Evolutionary conservation across 2,329 filamentous ascomycete genomes (phyloP).

Genomic region (Fusarium avenaceum): DNA sequence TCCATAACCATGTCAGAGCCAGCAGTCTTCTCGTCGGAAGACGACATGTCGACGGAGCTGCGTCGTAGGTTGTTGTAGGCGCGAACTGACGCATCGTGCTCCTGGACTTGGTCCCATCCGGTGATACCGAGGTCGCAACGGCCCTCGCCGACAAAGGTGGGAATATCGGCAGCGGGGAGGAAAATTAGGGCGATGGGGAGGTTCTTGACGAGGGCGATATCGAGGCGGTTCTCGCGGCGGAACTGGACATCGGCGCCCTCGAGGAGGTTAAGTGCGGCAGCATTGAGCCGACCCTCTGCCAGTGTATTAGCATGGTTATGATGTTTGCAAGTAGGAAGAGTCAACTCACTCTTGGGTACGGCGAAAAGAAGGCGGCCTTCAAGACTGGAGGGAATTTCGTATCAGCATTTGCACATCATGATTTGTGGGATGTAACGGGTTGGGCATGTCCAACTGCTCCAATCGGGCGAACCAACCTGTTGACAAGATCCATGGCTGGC

Average conservation of each 20-base stretch:
- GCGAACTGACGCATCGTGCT: slow-evolving; percentile 80
- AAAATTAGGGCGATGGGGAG: slow-evolving; percentile 95
- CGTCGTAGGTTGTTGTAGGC: slow-evolving; percentile 62
- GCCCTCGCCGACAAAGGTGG: slow-evolving; percentile 96
- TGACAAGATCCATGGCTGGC: slow-evolving; percentile 65
- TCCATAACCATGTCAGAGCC: slow-evolving; percentile 90
- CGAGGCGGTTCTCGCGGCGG: slow-evolving; percentile 91
- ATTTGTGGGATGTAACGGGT: slow-evolving; percentile 6
- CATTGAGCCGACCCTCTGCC: slow-evolving; percentile 90
- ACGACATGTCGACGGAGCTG: slow-evolving; percentile 55
- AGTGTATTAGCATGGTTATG: slow-evolving; percentile 23
- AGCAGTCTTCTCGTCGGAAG: slow-evolving; percentile 59
- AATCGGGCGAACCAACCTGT: slow-evolving; percentile 59
- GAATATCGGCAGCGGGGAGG: slow-evolving; percentile 96
- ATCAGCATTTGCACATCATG: slow-evolving; percentile 34
- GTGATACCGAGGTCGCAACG: slow-evolving; percentile 95
- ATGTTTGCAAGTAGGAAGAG: not conserved
- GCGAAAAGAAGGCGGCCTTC: slow-evolving; percentile 95
- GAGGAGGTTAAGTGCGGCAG: slow-evolving; percentile 89
- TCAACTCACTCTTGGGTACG: slow-evolving; percentile 91
- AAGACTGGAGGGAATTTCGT: slow-evolving; percentile 67
- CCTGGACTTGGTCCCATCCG: slow-evolving; percentile 90
- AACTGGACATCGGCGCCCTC: slow-evolving; percentile 97
- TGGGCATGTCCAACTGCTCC: slow-evolving; percentile 1
- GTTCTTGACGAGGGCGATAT: slow-evolving; percentile 98